phyloP scores from a whole-genome alignment of 805 yeast species.

The Yueomyces sp. region DNA sequence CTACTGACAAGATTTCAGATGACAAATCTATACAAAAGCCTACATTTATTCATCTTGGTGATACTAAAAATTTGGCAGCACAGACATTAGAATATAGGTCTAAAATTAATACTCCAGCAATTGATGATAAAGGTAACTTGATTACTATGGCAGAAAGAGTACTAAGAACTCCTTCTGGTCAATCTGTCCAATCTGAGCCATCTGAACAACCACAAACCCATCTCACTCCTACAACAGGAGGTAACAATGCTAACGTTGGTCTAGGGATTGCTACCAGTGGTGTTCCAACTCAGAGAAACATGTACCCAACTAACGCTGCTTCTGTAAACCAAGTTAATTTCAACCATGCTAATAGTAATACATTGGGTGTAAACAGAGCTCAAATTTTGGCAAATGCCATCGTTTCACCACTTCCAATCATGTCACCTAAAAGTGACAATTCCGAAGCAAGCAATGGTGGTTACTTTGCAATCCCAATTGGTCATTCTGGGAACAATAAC shows the following conservation, averaged over 20 bases:
- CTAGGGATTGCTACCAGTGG: too few relatives aligned
- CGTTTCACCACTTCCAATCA: conserved; percentile 5
- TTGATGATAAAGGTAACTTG: conserved; percentile 26
- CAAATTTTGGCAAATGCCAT: too few relatives aligned
- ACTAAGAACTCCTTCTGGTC: conserved; percentile 1
- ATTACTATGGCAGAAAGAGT: conserved; percentile 19
- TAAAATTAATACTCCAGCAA: conserved; percentile 23
- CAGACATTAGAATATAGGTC: conserved; percentile 4
- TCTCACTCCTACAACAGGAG: too few relatives aligned
- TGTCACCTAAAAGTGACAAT: conserved; percentile 14
- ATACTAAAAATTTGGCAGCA: not conserved
- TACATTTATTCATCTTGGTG: not conserved
- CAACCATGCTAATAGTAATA: too few relatives aligned
- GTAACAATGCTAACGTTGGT: too few relatives aligned
- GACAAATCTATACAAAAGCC: not conserved
- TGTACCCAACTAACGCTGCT: too few relatives aligned
- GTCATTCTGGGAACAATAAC: not conserved
- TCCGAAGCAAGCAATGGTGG: conserved; percentile 22
- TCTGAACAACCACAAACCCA: too few relatives aligned
- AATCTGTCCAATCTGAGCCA: not conserved
- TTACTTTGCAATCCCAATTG: conserved; percentile 24
- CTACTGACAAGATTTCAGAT: not conserved
- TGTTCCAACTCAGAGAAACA: too few relatives aligned
- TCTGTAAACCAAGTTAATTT: too few relatives aligned
- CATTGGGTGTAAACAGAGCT: too few relatives aligned